Base-by-base conservation (phyloP, 2,329 filamentous ascomycete genomes). In the Sclerotinia subarctica region DNA sequence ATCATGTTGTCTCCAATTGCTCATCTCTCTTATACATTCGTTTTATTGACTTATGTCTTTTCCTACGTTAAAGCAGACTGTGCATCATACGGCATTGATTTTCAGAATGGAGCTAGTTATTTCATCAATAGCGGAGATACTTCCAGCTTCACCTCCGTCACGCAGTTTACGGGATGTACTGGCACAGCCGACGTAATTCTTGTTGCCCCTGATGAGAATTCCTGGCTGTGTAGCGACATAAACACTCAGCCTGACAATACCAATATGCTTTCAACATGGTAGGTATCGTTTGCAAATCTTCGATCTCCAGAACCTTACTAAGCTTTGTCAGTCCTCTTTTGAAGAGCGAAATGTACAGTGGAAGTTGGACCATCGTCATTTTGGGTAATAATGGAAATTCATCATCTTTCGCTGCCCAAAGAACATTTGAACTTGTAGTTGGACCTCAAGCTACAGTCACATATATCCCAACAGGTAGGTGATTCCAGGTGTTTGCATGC, bases 1-100 rank as follows among this genome's bases (percentile, higher is more conserved):
- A 63, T 63, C 21, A 67, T 67, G 65, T 54, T 67, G 24, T 63
- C 65, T 67, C 17, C 64, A 32, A 52, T 62, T 13, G 26, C 47
- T 62, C 35, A 29, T 32, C 26, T 67, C 26, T 67, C 38, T 8
- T 63, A 47, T 21, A 46, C 65, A 6, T 53, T 67, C 57, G 47
- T 54, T 67, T 26, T 52, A 32, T 67, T 67, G n/a, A 44, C 65
- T 11, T 46, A 49, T 26, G 11, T 67, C n/a, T 44, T 63, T 10
- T 32, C 65, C 6, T 54, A 63, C 54, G 65, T 38, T 21, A 54
- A 35, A 10, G 65, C 65, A 67, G 65, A 63, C 17, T 67, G 65
- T 67, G 38, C 47, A 38, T 57, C 65, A 26, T 67, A 54, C 24
- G 65, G 65, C 63, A 63, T 67, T 19, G 65, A 67, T 38, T 67